These are phyloP conservation scores for Cymbopogon citratus DNA, from an alignment of 176 grass and related monocot species.

Conservation along the genomic window DNA sequence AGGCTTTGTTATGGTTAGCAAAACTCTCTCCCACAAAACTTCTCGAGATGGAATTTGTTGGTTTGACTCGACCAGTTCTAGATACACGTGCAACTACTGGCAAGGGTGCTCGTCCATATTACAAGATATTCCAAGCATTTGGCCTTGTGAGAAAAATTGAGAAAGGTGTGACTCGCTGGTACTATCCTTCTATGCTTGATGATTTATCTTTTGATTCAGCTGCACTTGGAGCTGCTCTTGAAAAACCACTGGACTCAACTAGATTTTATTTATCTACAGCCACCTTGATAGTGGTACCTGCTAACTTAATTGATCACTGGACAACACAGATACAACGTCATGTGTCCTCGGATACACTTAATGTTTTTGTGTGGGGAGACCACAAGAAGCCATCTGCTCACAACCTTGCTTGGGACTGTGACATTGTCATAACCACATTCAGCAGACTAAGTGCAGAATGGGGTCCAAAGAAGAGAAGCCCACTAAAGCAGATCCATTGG, in stretches of 20 bases:
- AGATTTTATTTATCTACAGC: constrained; percentile 87
- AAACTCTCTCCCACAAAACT: constrained; percentile 66
- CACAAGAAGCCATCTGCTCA: constrained; percentile 66
- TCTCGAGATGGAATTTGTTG: constrained; percentile 71
- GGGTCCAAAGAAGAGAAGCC: constrained; percentile 72
- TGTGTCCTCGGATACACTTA: constrained; percentile 54
- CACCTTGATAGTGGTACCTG: constrained; percentile 86
- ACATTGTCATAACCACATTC: constrained; percentile 93
- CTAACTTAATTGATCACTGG: constrained; percentile 98
- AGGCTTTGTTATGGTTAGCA: constrained; percentile 82
- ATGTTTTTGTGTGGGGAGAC: constrained; percentile 64
- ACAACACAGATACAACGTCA: constrained; percentile 85
- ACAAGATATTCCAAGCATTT: constrained; percentile 90
- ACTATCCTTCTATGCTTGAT: constrained; percentile 76
- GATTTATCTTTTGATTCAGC: constrained; percentile 74
- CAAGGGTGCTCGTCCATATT: constrained; percentile 53
- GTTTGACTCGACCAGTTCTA: constrained; percentile 74
- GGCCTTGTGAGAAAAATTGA: constrained; percentile 78
- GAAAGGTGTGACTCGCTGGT: constrained; percentile 50
- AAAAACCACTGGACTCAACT: constrained; percentile 48
- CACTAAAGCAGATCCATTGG: constrained; percentile 91
- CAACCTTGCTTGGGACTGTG: constrained; percentile 95
- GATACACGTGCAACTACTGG: constrained; percentile 41
- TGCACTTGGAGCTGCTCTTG: constrained; percentile 75
- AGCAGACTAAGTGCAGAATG: constrained; percentile 87